Evolutionary conservation across 768 basidiomycete species (phyloP).

Genomic region (Hysterangium stoloniferum): DNA sequence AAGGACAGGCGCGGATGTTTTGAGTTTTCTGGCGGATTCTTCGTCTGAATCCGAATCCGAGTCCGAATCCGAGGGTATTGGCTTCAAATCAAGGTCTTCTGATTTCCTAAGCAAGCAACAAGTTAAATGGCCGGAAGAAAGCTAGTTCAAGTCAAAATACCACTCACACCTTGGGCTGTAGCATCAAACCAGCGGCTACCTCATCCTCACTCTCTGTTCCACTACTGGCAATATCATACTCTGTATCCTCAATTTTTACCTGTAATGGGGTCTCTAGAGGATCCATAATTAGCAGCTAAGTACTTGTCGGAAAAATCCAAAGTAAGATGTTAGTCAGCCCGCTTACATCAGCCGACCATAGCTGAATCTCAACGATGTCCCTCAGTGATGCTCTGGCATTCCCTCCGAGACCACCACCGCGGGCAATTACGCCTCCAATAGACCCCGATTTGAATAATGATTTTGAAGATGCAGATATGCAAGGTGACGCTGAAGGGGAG

Average conservation of each 20-base stretch:
- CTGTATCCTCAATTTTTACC: too few species aligned
- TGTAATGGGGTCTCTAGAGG: too few species aligned
- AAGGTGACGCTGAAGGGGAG: slow-evolving; percentile 2
- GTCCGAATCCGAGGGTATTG: background rate
- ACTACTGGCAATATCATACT: slow-evolving; percentile 48
- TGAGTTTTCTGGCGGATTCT: background rate
- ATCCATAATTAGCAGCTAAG: too few species aligned
- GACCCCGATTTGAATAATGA: background rate
- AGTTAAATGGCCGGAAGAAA: background rate
- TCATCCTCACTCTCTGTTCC: slow-evolving; percentile 61
- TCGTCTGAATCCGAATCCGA: background rate
- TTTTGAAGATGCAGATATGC: slow-evolving; percentile 13
- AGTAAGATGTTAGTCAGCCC: too few species aligned
- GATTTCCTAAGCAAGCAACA: slow-evolving; percentile 28
- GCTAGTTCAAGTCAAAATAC: slow-evolving; percentile 14
- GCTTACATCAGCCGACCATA: too few species aligned
- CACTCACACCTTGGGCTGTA: slow-evolving; percentile 12
- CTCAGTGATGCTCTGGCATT: slow-evolving; percentile 14
- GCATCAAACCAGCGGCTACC: slow-evolving; percentile 57
- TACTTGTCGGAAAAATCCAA: too few species aligned
- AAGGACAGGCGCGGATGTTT: slow-evolving; percentile 25
- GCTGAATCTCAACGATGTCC: slow-evolving; percentile 14
- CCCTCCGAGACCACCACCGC: background rate
- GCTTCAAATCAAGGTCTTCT: background rate
- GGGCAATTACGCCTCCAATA: background rate